Conservation (phyloP, 2,329 filamentous ascomycete genomes). For the Botryosphaeria dothidea region DNA sequence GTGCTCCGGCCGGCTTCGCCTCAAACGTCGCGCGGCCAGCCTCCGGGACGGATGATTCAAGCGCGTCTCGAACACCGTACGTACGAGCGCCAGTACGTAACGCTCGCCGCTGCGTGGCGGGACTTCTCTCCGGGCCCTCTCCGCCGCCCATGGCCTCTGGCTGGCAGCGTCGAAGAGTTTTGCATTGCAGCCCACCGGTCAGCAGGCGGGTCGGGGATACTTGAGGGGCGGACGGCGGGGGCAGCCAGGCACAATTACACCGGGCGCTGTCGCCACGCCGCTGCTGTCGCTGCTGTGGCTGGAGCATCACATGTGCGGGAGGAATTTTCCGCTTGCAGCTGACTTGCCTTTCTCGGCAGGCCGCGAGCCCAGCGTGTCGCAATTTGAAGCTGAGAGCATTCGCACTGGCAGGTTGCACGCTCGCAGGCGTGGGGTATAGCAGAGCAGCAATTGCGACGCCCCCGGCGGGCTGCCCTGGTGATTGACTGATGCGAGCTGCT, state of each 20-base stretch:
- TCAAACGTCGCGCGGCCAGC: slow-evolving; percentile 7
- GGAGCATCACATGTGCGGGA: slow-evolving; percentile 17
- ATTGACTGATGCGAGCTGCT: background rate
- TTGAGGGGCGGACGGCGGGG: background rate
- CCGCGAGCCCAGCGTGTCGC: background rate
- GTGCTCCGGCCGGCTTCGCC: slow-evolving; percentile 2
- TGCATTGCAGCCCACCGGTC: background rate
- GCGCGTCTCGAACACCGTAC: slow-evolving; percentile 6
- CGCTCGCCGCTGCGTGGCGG: background rate
- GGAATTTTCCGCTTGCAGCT: slow-evolving; percentile 18
- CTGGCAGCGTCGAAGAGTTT: background rate
- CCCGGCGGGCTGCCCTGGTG: background rate
- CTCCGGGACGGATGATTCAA: slow-evolving; percentile 15
- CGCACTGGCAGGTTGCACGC: background rate
- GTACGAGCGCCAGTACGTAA: slow-evolving; percentile 1
- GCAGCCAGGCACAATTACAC: background rate
- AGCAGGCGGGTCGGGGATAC: background rate
- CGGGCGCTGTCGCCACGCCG: slow-evolving; percentile 12
- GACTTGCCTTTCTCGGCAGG: slow-evolving; percentile 6
- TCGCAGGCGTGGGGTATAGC: background rate
- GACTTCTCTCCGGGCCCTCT: slow-evolving; percentile 13
- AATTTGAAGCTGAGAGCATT: background rate
- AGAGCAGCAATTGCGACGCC: background rate
- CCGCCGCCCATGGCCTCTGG: background rate
- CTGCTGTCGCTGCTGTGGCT: slow-evolving; percentile 8